Evolutionary conservation across 2,329 filamentous ascomycete species (phyloP).

Genomic region (Xylariaceae sp.): DNA sequence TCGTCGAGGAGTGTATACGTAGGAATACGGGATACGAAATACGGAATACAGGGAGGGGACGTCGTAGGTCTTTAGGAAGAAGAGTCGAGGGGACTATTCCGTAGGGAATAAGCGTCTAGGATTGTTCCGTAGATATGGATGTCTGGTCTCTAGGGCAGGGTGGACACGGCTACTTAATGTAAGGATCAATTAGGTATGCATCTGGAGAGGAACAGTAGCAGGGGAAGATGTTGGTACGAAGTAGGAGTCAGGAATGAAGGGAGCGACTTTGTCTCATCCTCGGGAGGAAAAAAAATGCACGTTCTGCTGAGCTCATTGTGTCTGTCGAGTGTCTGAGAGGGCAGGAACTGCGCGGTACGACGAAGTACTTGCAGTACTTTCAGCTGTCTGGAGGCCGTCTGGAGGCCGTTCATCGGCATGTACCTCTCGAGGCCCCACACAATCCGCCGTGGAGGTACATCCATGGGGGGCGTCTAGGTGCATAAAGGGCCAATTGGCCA

Average conservation of each 20-base stretch:
- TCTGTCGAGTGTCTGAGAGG: background rate
- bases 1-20: no score
- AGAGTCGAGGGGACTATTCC: no score
- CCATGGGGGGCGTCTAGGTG: background rate
- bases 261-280: background rate
- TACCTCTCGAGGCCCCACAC: background rate
- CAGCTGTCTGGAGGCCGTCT: no score
- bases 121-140: no score
- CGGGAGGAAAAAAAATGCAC: background rate
- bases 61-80: no score
- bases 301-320: background rate
- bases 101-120: no score
- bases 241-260: background rate
- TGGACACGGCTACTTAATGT: background rate
- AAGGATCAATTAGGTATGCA: background rate
- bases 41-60: no score
- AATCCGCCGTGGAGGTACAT: background rate
- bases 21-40: no score
- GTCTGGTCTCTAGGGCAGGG: no score
- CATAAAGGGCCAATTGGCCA: conserved; percentile 13
- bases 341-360: background rate
- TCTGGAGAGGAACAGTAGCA: background rate
- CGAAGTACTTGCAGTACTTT: no score
- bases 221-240: background rate
- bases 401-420: no score